Evolutionary conservation across 768 basidiomycete genomes (phyloP), one percentile per base, ranked within the genome.

Genomic region (Tricholoma sp.): DNA sequence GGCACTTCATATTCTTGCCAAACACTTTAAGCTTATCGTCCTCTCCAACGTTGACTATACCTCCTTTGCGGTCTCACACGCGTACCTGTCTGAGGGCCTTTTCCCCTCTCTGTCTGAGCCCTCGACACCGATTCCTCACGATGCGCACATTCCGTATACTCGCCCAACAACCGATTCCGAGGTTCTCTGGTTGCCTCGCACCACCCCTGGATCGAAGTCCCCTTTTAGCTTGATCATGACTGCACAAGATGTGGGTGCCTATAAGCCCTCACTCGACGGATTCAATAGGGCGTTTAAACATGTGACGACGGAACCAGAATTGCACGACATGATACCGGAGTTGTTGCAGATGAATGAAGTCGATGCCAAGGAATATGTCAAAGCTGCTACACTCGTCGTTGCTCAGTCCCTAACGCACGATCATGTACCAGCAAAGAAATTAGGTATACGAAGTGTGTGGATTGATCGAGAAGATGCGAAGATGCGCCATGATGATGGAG

Each of bases 21-120:
- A 76, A 56, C 79, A 80, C 64, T 90, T 82, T 73, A 84, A 83
- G 55, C 83, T 91, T 57, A 77, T 84, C 58, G 85, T 89, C 5
- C 76, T 91, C 37, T 89, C 88, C 61, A 91, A 91, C 68, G 84
- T 91, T 64, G 89, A 91, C 61, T 78, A 78, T 56, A 66, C 63
- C 21, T 85, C 86, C 31, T 88, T 89, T 65, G 72, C 78, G 3
- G 71, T 77, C 60, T 89, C 87, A 0, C 83, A 84, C 49, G 70
- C 72, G 18, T 75, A 76, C 50, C 80, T 90, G 39, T 78, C 79
- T 5, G 71, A 74, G n/a, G 77, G 72, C 6, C 64, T 67, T 12
- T 55, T 63, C 5, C 63, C 63, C 18, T 58, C 64, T 6, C 57
- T 53, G 29, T 58, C 14, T 29, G 49, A 54, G 24, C 19, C 18